Percentiles rank a stretch among this genome's conserved stretches.
Conservation (phyloP, 2,329 filamentous ascomycete species). For the Acrodontium crateriforme region DNA sequence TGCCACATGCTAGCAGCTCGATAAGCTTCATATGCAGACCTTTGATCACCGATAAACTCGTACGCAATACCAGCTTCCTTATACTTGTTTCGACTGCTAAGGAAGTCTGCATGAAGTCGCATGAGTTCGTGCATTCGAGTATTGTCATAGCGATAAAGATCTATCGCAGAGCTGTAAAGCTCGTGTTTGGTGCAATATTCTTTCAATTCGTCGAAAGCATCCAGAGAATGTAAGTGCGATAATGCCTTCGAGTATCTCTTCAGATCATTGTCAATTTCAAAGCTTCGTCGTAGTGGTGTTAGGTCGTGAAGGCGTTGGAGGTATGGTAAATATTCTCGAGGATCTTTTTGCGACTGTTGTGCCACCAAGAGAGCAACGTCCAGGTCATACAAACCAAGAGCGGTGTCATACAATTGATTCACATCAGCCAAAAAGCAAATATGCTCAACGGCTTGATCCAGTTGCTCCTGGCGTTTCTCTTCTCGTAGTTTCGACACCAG, state of each 20-base stretch:
- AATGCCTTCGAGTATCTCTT: conserved; percentile 65
- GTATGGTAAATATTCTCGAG: conserved; percentile 88
- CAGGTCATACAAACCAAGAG: conserved; percentile 80
- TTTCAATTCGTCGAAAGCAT: conserved; percentile 63
- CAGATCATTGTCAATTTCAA: conserved; percentile 81
- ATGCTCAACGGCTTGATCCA: conserved; percentile 84
- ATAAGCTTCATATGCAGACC: conserved; percentile 68
- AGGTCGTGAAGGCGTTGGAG: conserved; percentile 74
- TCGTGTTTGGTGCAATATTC: conserved; percentile 65
- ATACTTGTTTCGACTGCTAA: conserved; percentile 61
- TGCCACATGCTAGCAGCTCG: conserved; percentile 78
- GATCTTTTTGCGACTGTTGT: conserved; percentile 91
- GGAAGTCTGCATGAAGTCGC: conserved; percentile 62
- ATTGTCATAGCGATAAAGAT: conserved; percentile 70
- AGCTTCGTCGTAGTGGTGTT: conserved; percentile 55
- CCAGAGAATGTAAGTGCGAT: conserved; percentile 56
- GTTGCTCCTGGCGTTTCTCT: conserved; percentile 51
- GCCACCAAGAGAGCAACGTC: conserved; percentile 82
- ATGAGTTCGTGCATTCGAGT: conserved; percentile 55
- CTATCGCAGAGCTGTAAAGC: conserved; percentile 65
- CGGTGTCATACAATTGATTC: conserved; percentile 79
- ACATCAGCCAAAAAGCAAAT: conserved; percentile 96
- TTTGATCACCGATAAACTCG: conserved; percentile 66
- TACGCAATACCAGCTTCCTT: conserved; percentile 80
- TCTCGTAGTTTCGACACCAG: conserved; percentile 61